Evolutionary conservation across 768 basidiomycete species (phyloP).

Genomic region (Russula sp.): DNA sequence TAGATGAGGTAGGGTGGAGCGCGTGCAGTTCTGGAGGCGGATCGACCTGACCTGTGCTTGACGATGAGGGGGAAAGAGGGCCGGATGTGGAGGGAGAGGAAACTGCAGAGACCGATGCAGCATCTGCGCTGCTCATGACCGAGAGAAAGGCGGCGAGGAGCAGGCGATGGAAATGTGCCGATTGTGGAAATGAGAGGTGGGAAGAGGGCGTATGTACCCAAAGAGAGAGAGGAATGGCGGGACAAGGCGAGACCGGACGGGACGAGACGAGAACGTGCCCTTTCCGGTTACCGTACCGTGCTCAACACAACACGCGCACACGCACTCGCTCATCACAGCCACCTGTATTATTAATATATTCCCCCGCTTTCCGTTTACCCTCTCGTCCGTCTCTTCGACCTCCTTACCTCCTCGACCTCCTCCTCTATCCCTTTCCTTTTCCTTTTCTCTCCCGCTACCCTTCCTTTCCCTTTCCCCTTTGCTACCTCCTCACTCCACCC

Average conservation of each 20-base stretch:
- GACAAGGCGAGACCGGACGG: neutral
- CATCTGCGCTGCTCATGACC: conserved; percentile 42
- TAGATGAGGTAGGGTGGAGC: conserved; percentile 26
- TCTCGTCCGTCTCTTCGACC: neutral
- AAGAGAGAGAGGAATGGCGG: conserved; percentile 2
- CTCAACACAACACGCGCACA: conserved; percentile 6
- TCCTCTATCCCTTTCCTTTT: neutral
- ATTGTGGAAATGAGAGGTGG: conserved; percentile 7
- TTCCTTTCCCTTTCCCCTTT: neutral
- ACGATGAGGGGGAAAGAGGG: conserved; percentile 27
- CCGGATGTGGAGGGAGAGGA: conserved; percentile 32
- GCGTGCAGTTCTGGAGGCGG: conserved; percentile 25
- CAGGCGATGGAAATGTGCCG: conserved; percentile 5
- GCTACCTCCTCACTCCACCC: conserved; percentile 57
- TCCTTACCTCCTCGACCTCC: neutral
- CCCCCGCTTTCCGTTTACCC: neutral
- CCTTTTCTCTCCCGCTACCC: neutral
- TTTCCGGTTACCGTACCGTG: conserved; percentile 7
- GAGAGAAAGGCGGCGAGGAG: conserved; percentile 17
- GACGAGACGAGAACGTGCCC: conserved; percentile 13
- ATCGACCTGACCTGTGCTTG: conserved; percentile 29
- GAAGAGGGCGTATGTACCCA: conserved; percentile 12
- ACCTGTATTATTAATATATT: neutral
- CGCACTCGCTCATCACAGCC: neutral
- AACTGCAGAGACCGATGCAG: conserved; percentile 28